These are phyloP conservation scores for Leccinum huronense DNA, from an alignment of 1,284 basidiomycete genomes.

Conservation along the genomic window DNA sequence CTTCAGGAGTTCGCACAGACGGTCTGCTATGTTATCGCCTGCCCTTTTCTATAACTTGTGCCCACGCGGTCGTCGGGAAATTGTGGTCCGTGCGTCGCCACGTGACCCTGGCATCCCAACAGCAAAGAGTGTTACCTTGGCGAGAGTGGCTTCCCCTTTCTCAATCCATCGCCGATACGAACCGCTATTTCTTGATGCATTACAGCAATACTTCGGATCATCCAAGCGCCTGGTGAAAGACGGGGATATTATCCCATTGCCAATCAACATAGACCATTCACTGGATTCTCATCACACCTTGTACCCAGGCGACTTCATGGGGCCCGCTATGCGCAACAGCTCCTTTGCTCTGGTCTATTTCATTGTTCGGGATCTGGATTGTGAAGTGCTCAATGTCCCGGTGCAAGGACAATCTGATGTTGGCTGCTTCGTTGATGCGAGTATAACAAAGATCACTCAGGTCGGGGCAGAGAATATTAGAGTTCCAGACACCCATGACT, in stretches of 20 bases:
- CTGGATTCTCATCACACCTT: constrained; percentile 22
- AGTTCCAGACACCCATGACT: constrained; percentile 60
- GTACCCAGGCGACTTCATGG: constrained; percentile 10
- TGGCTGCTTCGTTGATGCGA: constrained; percentile 84
- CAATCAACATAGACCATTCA: constrained; percentile 56
- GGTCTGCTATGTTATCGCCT: constrained; percentile 38
- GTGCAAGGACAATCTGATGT: constrained; percentile 50
- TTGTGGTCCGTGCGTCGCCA: constrained; percentile 46
- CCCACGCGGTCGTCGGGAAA: constrained; percentile 14
- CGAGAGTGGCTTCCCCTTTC: constrained; percentile 80
- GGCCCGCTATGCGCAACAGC: not conserved
- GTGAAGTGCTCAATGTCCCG: constrained; percentile 48
- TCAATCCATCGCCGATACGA: constrained; percentile 78
- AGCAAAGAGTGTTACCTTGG: constrained; percentile 74
- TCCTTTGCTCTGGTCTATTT: constrained; percentile 65
- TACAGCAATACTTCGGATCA: constrained; percentile 68
- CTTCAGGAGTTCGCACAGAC: constrained; percentile 38
- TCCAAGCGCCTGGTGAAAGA: constrained; percentile 66
- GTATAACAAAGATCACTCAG: constrained; percentile 74
- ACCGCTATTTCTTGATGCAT: constrained; percentile 60
- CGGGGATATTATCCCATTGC: constrained; percentile 80
- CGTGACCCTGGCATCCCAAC: constrained; percentile 52
- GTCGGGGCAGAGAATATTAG: constrained; percentile 72
- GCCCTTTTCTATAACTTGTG: constrained; percentile 26
- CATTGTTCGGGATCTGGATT: constrained; percentile 74